Evolutionary conservation across 805 yeast species (phyloP).

Genomic region (Hanseniaspora mollemarum): DNA sequence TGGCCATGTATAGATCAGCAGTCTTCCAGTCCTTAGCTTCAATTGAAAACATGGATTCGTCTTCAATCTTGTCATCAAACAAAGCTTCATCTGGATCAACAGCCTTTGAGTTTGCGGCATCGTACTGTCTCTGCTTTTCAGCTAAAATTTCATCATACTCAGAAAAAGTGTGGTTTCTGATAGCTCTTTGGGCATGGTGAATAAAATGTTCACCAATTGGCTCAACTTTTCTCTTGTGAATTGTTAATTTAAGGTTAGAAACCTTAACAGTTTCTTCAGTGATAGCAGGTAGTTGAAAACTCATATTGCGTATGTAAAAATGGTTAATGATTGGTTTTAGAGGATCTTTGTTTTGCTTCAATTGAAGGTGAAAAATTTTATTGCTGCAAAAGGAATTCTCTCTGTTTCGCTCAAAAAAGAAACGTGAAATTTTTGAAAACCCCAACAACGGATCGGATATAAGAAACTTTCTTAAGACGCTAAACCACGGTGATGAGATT

Average conservation of each 20-base stretch:
- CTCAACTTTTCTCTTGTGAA: constrained; percentile 48
- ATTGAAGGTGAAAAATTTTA: not conserved
- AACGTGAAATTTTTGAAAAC: no score
- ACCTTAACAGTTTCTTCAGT: constrained; percentile 40
- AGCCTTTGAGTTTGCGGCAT: constrained; percentile 38
- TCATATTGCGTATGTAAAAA: no score
- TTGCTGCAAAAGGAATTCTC: no score
- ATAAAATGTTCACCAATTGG: constrained; percentile 94
- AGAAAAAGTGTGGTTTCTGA: constrained; percentile 97
- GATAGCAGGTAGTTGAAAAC: constrained; percentile 33
- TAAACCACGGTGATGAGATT: no score
- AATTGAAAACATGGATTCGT: constrained; percentile 65
- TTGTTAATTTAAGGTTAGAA: constrained; percentile 7
- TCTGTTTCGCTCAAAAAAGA: no score
- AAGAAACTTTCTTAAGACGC: no score
- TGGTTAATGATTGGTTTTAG: not conserved
- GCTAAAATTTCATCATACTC: constrained; percentile 92
- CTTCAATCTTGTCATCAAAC: constrained; percentile 49
- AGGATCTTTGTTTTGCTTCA: not conserved
- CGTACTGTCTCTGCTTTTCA: constrained; percentile 63
- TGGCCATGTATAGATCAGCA: constrained; percentile 90
- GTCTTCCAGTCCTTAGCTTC: constrained; percentile 98
- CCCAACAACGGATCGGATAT: no score
- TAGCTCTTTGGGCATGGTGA: constrained; percentile 91
- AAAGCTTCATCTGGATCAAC: constrained; percentile 47